phyloP scores from a whole-genome alignment of 1,284 basidiomycete genomes.

The Pseudozyma pruni region DNA sequence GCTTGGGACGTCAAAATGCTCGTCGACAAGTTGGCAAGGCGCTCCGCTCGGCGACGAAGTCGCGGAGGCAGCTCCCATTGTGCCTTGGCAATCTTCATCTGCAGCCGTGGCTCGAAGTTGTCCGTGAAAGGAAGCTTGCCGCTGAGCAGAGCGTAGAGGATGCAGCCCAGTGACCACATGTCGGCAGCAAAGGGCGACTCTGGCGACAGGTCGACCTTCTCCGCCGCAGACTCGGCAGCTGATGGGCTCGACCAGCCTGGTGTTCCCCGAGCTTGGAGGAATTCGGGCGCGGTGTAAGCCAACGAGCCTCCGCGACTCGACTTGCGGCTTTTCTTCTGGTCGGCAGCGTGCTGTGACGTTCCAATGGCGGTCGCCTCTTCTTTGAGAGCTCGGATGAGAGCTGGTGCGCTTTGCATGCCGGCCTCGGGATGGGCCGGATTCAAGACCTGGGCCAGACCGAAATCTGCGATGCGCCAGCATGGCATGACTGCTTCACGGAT shows the following conservation, averaged over 20 bases:
- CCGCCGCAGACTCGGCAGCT: conserved; percentile 5
- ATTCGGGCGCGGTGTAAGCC: conserved; percentile 59
- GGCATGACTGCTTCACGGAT: conserved; percentile 68
- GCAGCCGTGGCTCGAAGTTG: conserved; percentile 59
- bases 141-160: conserved; percentile 57
- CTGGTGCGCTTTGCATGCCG: conserved; percentile 13
- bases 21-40: conserved; percentile 22
- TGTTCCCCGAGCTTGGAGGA: conserved; percentile 35
- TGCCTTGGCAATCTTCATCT: conserved; percentile 60
- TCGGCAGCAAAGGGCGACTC: conserved; percentile 57
- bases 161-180: conserved; percentile 63
- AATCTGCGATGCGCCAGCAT: conserved; percentile 75
- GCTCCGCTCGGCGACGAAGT: conserved; percentile 44
- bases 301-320: conserved; percentile 53
- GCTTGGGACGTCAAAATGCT: conserved; percentile 26
- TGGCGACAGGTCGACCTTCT: conserved; percentile 12
- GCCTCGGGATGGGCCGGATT: conserved; percentile 12
- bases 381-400: conserved; percentile 40
- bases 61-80: conserved; percentile 57
- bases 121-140: conserved; percentile 59
- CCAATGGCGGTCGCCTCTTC: conserved; percentile 9
- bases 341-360: background rate
- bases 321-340: conserved; percentile 9
- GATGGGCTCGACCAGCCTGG: conserved; percentile 25
- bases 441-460: conserved; percentile 75